phyloP scores from a whole-genome alignment of 1,284 basidiomycete genomes.

The Heterobasidion irregulare region DNA sequence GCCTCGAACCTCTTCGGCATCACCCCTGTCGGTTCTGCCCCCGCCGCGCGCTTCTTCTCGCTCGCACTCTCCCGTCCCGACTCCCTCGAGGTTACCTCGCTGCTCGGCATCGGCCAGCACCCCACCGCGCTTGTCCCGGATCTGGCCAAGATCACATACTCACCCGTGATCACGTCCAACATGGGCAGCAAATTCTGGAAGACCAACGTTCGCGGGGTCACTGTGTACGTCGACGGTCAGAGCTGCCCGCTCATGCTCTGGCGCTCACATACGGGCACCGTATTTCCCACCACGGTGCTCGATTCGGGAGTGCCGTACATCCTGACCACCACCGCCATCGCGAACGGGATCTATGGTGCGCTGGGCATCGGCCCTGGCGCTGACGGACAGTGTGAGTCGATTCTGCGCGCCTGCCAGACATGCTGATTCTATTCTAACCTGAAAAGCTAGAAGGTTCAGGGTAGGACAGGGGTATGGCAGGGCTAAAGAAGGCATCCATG shows the following conservation, averaged over 20 bases:
- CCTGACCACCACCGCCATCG: slow-evolving; percentile 46
- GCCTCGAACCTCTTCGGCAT: slow-evolving; percentile 61
- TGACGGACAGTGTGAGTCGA: too few species aligned
- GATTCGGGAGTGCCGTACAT: slow-evolving; percentile 64
- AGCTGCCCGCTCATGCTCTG: slow-evolving; percentile 30
- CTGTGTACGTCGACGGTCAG: slow-evolving; percentile 46
- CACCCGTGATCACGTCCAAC: slow-evolving; percentile 28
- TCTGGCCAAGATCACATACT: slow-evolving; percentile 45
- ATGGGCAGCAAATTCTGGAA: slow-evolving; percentile 52
- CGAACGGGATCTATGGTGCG: slow-evolving; percentile 71
- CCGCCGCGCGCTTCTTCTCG: slow-evolving; percentile 53
- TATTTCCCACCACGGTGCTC: slow-evolving; percentile 51
- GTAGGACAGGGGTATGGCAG: too few species aligned
- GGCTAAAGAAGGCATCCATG: too few species aligned
- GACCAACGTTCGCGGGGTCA: slow-evolving; percentile 41
- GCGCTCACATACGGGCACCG: slow-evolving; percentile 21
- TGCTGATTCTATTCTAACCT: too few species aligned
- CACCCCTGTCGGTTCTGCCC: slow-evolving; percentile 39
- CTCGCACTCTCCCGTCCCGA: slow-evolving; percentile 62
- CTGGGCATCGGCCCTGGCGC: too few species aligned
- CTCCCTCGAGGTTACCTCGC: slow-evolving; percentile 40
- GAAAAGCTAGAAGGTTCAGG: too few species aligned
- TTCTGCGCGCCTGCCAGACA: too few species aligned
- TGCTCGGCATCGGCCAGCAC: slow-evolving; percentile 61
- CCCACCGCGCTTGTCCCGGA: slow-evolving; percentile 42